Evolutionary conservation across 78 protist genomes (phyloP).

Genomic region (Anaeramoeba flamelloides): DNA sequence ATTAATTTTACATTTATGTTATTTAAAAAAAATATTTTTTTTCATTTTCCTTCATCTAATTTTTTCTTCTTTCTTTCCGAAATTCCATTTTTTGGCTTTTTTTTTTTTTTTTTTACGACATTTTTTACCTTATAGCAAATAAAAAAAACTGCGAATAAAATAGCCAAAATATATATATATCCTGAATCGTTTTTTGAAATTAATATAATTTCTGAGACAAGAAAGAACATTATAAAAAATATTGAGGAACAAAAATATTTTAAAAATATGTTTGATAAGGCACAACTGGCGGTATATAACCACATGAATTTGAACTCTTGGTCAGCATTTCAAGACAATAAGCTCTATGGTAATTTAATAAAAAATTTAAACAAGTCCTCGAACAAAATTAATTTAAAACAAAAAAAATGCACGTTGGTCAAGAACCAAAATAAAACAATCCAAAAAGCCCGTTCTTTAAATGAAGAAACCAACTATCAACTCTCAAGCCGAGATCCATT

Average conservation of each 20-base stretch:
- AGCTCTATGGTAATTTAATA: neutral
- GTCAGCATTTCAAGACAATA: neutral
- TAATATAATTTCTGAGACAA: neutral
- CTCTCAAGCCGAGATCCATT: neutral
- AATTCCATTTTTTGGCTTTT: too few species aligned
- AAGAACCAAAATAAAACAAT: neutral
- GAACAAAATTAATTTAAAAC: neutral
- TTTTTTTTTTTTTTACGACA: too few species aligned
- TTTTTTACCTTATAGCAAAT: neutral
- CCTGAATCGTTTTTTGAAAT: neutral
- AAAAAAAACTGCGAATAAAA: neutral
- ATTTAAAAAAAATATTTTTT: too few species aligned
- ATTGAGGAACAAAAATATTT: neutral
- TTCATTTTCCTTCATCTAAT: too few species aligned
- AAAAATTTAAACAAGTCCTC: neutral
- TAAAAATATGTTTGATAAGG: neutral
- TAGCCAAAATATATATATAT: neutral
- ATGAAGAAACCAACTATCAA: neutral
- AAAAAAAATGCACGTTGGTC: neutral
- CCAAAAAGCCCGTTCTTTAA: neutral
- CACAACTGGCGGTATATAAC: neutral
- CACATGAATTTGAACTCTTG: neutral
- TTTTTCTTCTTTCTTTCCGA: too few species aligned
- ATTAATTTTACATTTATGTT: too few species aligned
- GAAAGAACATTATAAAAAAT: neutral